A percentile compares a stretch with the other conserved stretches of the same genome.
phyloP scores from a whole-genome alignment of 225 moss, liverwort and hornwort species.

The Polytrichum commune region DNA sequence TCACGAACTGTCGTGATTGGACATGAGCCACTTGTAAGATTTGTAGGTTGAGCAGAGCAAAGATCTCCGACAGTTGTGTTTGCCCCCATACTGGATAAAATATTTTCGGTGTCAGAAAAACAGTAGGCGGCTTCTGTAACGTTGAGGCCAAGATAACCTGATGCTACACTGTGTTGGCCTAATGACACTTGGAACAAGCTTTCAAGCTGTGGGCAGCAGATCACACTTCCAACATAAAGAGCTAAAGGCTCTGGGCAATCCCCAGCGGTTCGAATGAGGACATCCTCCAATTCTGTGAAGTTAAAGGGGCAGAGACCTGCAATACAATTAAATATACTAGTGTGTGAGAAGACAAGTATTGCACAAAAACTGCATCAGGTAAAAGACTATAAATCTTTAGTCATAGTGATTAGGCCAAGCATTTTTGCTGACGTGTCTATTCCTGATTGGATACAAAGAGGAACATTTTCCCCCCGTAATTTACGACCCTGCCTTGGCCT shows the following conservation, averaged over 20 bases:
- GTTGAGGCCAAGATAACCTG: slow-evolving; percentile 78
- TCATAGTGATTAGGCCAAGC: too few relatives aligned
- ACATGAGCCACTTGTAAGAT: slow-evolving; percentile 83
- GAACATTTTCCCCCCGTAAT: too few relatives aligned
- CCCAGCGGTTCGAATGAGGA: slow-evolving; percentile 68
- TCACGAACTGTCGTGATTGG: slow-evolving; percentile 59
- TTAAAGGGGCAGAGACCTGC: slow-evolving; percentile 89
- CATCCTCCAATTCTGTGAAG: slow-evolving; percentile 58
- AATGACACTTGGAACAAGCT: slow-evolving; percentile 81
- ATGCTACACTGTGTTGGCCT: slow-evolving; percentile 68
- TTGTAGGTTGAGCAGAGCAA: slow-evolving; percentile 71
- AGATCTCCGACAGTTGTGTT: slow-evolving; percentile 69
- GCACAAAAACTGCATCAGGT: too few relatives aligned
- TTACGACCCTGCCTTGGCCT: too few relatives aligned
- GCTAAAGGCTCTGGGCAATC: slow-evolving; percentile 83
- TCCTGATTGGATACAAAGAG: too few relatives aligned
- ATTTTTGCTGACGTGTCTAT: too few relatives aligned
- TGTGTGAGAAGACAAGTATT: too few relatives aligned
- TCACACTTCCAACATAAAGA: slow-evolving; percentile 80
- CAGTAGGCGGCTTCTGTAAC: slow-evolving; percentile 70
- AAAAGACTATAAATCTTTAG: too few relatives aligned
- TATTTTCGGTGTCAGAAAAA: slow-evolving; percentile 68
- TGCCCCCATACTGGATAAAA: slow-evolving; percentile 61
- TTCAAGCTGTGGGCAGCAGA: slow-evolving; percentile 93
- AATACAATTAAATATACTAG: slow-evolving; percentile 10